Conservation (phyloP, 805 yeast genomes). For the Yamadazyma sp. region DNA sequence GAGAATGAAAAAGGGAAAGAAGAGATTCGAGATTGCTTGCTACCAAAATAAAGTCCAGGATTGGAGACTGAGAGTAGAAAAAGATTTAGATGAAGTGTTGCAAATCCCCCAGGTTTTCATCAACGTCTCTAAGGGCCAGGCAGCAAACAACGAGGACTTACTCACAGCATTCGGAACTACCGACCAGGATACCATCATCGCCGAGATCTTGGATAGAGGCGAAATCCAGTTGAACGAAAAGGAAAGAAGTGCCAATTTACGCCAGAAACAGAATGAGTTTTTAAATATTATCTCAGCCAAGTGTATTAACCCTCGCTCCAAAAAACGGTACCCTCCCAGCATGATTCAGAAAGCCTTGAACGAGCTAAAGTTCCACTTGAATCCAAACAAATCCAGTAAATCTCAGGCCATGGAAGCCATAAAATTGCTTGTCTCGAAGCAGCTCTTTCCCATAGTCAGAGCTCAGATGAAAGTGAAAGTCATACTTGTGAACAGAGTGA, state of each 20-base stretch:
- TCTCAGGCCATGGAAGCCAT: constrained; percentile 91
- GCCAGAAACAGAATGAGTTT: constrained; percentile 77
- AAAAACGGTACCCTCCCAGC: constrained; percentile 90
- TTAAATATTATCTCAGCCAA: constrained; percentile 81
- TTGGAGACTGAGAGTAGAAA: constrained; percentile 84
- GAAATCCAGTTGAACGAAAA: constrained; percentile 93
- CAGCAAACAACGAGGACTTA: constrained; percentile 85
- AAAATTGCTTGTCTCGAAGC: constrained; percentile 68
- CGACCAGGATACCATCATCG: constrained; percentile 69
- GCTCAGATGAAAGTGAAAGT: constrained; percentile 89
- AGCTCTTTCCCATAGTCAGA: constrained; percentile 88
- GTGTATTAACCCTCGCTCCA: constrained; percentile 86
- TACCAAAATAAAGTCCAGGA: constrained; percentile 97
- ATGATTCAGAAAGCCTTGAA: constrained; percentile 86
- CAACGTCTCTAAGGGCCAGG: constrained; percentile 92
- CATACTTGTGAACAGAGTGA: constrained; percentile 54
- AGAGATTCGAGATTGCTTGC: constrained; percentile 92
- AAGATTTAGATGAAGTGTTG: constrained; percentile 90
- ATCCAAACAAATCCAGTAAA: constrained; percentile 74
- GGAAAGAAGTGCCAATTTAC: constrained; percentile 76
- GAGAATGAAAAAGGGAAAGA: constrained; percentile 85
- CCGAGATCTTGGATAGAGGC: constrained; percentile 84
- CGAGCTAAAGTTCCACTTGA: constrained; percentile 76
- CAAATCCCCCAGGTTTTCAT: constrained; percentile 94
- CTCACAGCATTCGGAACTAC: constrained; percentile 71